Evolutionary conservation across 2,329 filamentous ascomycete genomes (phyloP).

Genomic region (Cryphonectria naterciae): DNA sequence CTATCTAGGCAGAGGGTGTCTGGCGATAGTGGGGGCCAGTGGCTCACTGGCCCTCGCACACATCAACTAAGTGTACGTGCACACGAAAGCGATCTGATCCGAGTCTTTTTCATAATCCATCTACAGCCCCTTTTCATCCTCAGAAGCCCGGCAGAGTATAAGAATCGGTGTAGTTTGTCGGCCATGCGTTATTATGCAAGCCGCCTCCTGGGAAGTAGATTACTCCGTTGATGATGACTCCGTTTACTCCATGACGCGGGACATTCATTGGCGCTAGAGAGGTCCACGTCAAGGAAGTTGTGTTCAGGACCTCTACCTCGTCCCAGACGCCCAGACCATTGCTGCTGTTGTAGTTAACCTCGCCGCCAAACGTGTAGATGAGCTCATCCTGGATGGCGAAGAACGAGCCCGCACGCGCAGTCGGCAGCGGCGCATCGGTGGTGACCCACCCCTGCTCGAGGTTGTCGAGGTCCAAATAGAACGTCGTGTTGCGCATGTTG

Average conservation of each 20-base stretch:
- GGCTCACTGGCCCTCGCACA: no score
- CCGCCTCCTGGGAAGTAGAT: conserved; percentile 20
- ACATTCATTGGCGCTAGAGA: conserved; percentile 26
- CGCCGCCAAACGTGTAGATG: conserved; percentile 44
- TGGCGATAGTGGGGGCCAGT: no score
- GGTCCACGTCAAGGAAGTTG: conserved; percentile 27
- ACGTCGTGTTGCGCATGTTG: conserved; percentile 42
- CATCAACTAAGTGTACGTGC: neutral
- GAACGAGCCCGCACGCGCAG: conserved; percentile 41
- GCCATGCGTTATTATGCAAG: conserved; percentile 17
- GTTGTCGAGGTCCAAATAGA: conserved; percentile 38
- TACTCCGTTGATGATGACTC: conserved; percentile 15
- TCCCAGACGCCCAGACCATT: conserved; percentile 27
- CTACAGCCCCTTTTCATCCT: neutral
- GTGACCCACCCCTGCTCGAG: conserved; percentile 37
- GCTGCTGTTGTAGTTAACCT: conserved; percentile 37
- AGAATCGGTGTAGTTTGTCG: conserved; percentile 19
- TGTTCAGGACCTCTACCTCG: conserved; percentile 30
- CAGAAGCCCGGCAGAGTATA: conserved; percentile 6
- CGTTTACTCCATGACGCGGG: conserved; percentile 30
- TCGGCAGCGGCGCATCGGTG: conserved; percentile 40
- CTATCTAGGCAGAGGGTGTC: no score
- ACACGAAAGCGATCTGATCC: neutral
- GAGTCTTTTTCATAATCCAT: neutral
- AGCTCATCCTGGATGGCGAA: conserved; percentile 34